phyloP scores from a whole-genome alignment of 2,329 filamentous ascomycete species.

The Volutella citrinella region DNA sequence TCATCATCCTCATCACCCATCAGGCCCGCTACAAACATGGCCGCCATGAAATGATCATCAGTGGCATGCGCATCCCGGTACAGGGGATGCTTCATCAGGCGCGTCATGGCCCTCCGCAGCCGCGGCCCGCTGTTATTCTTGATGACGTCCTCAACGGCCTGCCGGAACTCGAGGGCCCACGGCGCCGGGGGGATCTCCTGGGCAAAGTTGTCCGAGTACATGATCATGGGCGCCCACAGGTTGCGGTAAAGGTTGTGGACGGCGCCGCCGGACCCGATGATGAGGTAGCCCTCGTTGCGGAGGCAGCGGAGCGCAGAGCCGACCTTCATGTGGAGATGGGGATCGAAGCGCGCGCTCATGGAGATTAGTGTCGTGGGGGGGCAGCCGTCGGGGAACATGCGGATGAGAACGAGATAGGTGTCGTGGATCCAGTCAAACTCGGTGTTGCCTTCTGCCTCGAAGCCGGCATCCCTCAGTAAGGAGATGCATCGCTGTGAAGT shows the following conservation, averaged over 20 bases:
- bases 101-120: conserved; percentile 52
- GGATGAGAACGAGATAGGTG: conserved; percentile 64
- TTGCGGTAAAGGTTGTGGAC: conserved; percentile 72
- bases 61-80: conserved; percentile 67
- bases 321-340: conserved; percentile 21
- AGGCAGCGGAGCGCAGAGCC: conserved; percentile 13
- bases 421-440: conserved; percentile 72
- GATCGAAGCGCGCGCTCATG: conserved; percentile 22
- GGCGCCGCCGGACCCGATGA: conserved; percentile 59
- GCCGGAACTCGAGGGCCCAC: conserved; percentile 63
- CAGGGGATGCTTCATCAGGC: conserved; percentile 65
- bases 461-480: conserved; percentile 47
- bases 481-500: conserved; percentile 48
- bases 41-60: conserved; percentile 68
- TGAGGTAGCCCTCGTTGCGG: conserved; percentile 32
- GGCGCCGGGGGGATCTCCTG: conserved; percentile 20
- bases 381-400: conserved; percentile 65
- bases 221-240: conserved; percentile 61
- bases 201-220: conserved; percentile 36
- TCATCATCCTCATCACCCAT: conserved; percentile 46
- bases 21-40: conserved; percentile 58
- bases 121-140: conserved; percentile 37
- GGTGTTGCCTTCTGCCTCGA: conserved; percentile 50
- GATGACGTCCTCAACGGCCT: conserved; percentile 60
- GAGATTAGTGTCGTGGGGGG: conserved; percentile 55